Evolutionary conservation across 352 stramenopile species (phyloP), one percentile per base, ranked within the genome.

Genomic region (Phytophthora melonis): DNA sequence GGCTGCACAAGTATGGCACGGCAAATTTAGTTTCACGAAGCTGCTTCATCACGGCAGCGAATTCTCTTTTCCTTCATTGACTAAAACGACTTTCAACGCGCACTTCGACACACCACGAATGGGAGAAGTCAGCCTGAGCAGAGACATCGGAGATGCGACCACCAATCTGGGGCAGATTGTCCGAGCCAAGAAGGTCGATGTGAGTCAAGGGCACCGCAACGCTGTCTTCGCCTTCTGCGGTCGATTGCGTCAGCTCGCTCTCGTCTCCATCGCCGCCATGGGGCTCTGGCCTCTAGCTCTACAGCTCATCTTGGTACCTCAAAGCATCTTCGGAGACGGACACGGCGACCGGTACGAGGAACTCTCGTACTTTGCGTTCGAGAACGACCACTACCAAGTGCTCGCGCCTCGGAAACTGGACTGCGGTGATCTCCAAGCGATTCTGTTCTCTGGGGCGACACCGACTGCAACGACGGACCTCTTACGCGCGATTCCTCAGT

Each of bases 261-360:
- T 86, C 14, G 41, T 80, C 16, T 65, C 67, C 6, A 77, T 86
- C 53, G 76, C 52, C n/a, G 71, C 55, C 18, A 82, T 81, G 76
- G 79, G 72, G 11, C 60, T 86, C 9, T 83, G 76, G 76, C 79
- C 76, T 14, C 64, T 83, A 3, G 25, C 68, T 2, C 30, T 86
- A 4, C 79, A 86, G 58, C 18, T 78, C 21, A 62, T 80, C 1
- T 27, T 80, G 21, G 58, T 69, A 1, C 79, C 79, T 0, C 23
- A 77, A 59, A 83, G 73, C 39, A 74, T 83, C 3, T 82, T 86
- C 32, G 79, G 79, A 25, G 75, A 86, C 23, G 79, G 79, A 49
- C 79, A 86, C 49, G 79, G 79, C 32, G 79, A 86, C 49, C 63
- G 79, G 7, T 86, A 83, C 58, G 75, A 83, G 25, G 66, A 86